Evolutionary conservation across 1,284 basidiomycete genomes (phyloP).

Genomic region (Entoloma clypeatum): DNA sequence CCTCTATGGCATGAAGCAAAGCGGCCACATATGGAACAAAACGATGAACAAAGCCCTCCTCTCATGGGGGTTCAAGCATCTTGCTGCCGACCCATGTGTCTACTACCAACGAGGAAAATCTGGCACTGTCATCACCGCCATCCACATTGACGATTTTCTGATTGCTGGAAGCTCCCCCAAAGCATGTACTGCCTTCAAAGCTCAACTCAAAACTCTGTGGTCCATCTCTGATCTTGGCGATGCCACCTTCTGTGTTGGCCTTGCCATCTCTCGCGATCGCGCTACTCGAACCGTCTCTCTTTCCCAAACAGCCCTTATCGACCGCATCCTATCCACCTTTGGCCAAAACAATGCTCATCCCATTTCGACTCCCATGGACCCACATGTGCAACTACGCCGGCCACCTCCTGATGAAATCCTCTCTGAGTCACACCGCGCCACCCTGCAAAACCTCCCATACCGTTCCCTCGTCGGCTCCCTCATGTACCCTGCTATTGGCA

Average conservation of each 20-base stretch:
- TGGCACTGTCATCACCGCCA: conserved; percentile 25
- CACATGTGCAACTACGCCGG: conserved; percentile 19
- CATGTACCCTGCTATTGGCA: conserved; percentile 37
- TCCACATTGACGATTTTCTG: conserved; percentile 36
- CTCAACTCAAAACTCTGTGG: conserved; percentile 25
- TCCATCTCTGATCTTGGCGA: conserved; percentile 28
- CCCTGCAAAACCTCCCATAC: conserved; percentile 25
- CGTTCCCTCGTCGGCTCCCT: conserved; percentile 34
- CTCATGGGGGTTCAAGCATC: conserved; percentile 27
- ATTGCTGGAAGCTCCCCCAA: conserved; percentile 18
- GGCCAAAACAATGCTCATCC: conserved; percentile 28
- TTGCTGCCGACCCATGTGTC: conserved; percentile 33
- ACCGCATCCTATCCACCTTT: conserved; percentile 31
- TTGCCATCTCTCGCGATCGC: conserved; percentile 29
- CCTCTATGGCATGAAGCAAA: too few species aligned
- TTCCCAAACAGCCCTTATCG: conserved; percentile 37
- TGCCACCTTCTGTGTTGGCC: conserved; percentile 25
- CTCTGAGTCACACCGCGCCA: conserved; percentile 9
- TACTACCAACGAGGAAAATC: conserved; percentile 20
- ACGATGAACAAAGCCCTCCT: conserved; percentile 27
- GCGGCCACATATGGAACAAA: too few species aligned
- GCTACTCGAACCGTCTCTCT: conserved; percentile 24
- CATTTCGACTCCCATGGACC: conserved; percentile 29
- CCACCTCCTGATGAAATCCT: conserved; percentile 4
- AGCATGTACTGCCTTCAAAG: conserved; percentile 21